Percentiles rank a stretch among this genome's conserved stretches.
These are phyloP conservation scores for Phytophthora syringae DNA, from an alignment of 352 stramenopile genomes.

Conservation along the genomic window DNA sequence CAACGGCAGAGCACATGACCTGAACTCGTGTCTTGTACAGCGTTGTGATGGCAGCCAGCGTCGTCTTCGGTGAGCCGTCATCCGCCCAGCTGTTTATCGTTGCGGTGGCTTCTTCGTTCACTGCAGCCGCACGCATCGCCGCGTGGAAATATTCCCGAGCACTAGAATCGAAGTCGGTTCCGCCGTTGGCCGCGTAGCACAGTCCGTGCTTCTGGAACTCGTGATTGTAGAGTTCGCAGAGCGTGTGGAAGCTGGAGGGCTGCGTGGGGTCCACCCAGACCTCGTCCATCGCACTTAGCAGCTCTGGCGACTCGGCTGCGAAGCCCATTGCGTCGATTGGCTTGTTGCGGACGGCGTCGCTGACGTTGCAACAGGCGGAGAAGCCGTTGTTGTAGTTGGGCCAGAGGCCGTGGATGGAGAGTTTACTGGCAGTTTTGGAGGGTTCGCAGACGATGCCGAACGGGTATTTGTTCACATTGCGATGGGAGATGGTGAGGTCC, in stretches of 20 bases:
- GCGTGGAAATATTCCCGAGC: constrained; percentile 46
- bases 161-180: constrained; percentile 33
- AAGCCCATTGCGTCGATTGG: constrained; percentile 45
- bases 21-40: constrained; percentile 47
- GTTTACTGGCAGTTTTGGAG: constrained; percentile 29
- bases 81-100: constrained; percentile 44
- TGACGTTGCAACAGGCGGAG: constrained; percentile 55
- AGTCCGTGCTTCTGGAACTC: constrained; percentile 90
- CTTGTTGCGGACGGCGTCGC: constrained; percentile 34
- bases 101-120: constrained; percentile 24
- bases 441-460: constrained; percentile 48
- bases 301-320: constrained; percentile 24
- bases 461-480: constrained; percentile 54
- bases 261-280: constrained; percentile 57
- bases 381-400: constrained; percentile 54
- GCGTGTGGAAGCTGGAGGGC: constrained; percentile 42
- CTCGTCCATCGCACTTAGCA: constrained; percentile 46
- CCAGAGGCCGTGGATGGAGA: constrained; percentile 65
- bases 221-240: constrained; percentile 88
- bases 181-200: constrained; percentile 68
- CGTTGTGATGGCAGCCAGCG: constrained; percentile 34
- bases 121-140: constrained; percentile 28
- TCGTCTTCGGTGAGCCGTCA: constrained; percentile 24
- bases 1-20: constrained; percentile 47
- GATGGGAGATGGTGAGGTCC: constrained; percentile 57